Evolutionary conservation across 441 rosid species (phyloP), one percentile per base, ranked within the genome.

Genomic region (Euphorbia celastroides): DNA sequence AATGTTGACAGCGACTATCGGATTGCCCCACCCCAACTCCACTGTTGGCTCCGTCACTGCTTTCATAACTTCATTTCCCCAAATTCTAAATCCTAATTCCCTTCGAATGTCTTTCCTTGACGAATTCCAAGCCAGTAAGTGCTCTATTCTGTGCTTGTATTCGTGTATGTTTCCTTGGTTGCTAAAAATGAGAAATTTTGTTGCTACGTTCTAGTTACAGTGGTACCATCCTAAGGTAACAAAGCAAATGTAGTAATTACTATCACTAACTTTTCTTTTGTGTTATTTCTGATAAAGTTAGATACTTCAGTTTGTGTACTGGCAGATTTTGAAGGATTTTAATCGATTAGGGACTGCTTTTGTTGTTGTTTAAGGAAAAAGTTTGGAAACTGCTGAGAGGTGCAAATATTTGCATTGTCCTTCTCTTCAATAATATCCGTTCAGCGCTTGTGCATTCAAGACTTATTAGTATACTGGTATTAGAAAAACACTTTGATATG

Each of bases 101-200:
- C 76, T 78, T 56, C 69, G 64, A 70, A 86, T 92, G 96, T 93
- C 97, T 0, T 93, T 81, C 75, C 81, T 87, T 59, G 97, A 93
- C 22, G 97, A 93, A 63, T 90, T 93, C 59, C 94, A 93, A 83
- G 80, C 96, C 50, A 86, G 97, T 87, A 85, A 79, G 82, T 57
- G 77, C 52, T 54, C 17, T 31, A 25, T 27, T 62, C 28, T 9
- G 0, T 38, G n/a, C 42, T 41, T 32, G 20, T 36, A 20, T 0
- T 54, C 55, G 28, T 19, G 23, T 46, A 19, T 28, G 28, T 27
- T 7, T 65, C 22, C 17, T 44, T 25, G 22, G 3, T 66, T 52
- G 31, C 14, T 48, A 5, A 5, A 41, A 20, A 6, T 1, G 13
- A 31, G 13, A 7, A 20, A 36, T 23, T 22, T 22, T 30, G 17